A percentile compares a stretch with the other conserved stretches of the same genome.
phyloP scores from a whole-genome alignment of 2,329 filamentous ascomycete genomes.

The Penicillium janthinellum region DNA sequence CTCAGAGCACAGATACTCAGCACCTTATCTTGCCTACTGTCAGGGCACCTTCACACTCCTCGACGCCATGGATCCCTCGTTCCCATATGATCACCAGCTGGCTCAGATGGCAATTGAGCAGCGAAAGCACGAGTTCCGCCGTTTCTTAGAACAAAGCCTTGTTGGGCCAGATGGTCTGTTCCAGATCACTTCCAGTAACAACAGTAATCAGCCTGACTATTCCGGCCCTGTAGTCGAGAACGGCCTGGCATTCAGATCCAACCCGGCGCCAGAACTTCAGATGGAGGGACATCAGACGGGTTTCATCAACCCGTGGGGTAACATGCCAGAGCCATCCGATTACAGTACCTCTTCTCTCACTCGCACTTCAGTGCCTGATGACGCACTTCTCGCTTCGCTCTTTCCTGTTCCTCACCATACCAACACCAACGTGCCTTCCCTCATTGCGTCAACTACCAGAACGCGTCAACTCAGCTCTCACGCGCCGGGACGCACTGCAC shows the following conservation, averaged over 20 bases:
- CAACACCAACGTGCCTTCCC: constrained; percentile 9
- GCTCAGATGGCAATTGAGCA: constrained; percentile 29
- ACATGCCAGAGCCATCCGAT: constrained; percentile 6
- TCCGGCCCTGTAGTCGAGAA: constrained; percentile 19
- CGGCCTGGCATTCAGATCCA: constrained; percentile 30
- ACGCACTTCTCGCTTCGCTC: neutral
- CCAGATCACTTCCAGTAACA: constrained; percentile 7
- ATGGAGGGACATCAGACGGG: constrained; percentile 20
- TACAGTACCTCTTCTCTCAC: neutral
- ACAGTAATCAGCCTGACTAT: constrained; percentile 17
- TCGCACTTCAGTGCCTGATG: neutral
- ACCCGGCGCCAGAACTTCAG: constrained; percentile 19
- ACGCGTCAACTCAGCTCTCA: constrained; percentile 17
- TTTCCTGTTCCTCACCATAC: constrained; percentile 1
- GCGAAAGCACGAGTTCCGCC: constrained; percentile 19
- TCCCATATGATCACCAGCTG: constrained; percentile 21
- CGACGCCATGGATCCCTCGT: constrained; percentile 28
- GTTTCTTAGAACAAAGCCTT: constrained; percentile 20
- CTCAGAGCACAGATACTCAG: neutral
- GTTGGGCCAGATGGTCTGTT: constrained; percentile 17
- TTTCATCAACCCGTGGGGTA: constrained; percentile 12
- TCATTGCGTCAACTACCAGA: constrained; percentile 16
- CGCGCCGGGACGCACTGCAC: constrained; percentile 10
- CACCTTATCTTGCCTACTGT: neutral
- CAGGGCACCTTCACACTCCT: neutral